Conservation (phyloP, 1,284 basidiomycete species). For the Sparassis latifolia region DNA sequence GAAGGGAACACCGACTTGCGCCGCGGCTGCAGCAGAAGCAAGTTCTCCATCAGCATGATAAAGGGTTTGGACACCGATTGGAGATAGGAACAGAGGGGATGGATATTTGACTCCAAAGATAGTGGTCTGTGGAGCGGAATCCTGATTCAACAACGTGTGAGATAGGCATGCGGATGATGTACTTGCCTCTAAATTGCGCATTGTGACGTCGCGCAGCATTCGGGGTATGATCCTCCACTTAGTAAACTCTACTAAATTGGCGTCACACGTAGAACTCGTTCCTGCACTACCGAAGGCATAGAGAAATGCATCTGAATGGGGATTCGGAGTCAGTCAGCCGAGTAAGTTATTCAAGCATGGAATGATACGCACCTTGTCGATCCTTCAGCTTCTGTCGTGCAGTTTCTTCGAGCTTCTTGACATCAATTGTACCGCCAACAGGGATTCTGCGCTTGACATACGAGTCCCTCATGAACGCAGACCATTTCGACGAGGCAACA, state of each 20-base stretch:
- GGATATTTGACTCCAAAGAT: conserved; percentile 64
- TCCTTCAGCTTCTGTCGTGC: conserved; percentile 38
- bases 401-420: conserved; percentile 37
- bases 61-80: conserved; percentile 71
- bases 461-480: conserved; percentile 22
- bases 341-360: neutral
- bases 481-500: conserved; percentile 17
- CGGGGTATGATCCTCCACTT: conserved; percentile 66
- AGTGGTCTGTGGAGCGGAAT: conserved; percentile 40
- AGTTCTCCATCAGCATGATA: conserved; percentile 58
- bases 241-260: conserved; percentile 50
- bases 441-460: conserved; percentile 24
- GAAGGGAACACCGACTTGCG: conserved; percentile 58
- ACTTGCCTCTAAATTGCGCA: conserved; percentile 54
- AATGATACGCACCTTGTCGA: conserved; percentile 23
- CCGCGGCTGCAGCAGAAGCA: conserved; percentile 60
- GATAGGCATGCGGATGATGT: neutral
- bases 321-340: neutral
- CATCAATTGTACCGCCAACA: conserved; percentile 32
- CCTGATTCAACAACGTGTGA: conserved; percentile 1
- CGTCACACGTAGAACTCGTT: conserved; percentile 45
- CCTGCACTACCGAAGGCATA: conserved; percentile 64
- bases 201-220: conserved; percentile 67
- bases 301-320: conserved; percentile 45
- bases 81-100: conserved; percentile 64